Conservation (phyloP, 2,329 filamentous ascomycete species). For the Dactylella cylindrospora region DNA sequence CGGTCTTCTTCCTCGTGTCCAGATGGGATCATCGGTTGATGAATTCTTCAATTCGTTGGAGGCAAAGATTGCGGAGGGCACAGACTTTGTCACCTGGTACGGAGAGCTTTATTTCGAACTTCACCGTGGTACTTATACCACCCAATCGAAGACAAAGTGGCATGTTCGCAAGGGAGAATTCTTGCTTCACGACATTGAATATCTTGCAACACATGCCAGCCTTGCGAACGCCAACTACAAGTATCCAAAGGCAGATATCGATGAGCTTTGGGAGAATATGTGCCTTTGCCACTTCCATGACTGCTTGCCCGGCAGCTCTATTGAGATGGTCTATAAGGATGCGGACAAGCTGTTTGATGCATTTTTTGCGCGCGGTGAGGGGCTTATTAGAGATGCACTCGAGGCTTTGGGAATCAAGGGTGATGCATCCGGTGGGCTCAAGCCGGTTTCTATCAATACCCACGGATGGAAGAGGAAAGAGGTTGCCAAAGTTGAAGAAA, state of each 20-base stretch:
- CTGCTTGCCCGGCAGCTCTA: slow-evolving; percentile 88
- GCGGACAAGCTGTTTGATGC: slow-evolving; percentile 84
- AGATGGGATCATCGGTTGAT: slow-evolving; percentile 86
- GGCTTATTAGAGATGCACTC: slow-evolving; percentile 70
- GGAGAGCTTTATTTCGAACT: slow-evolving; percentile 98
- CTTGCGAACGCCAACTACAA: slow-evolving; percentile 72
- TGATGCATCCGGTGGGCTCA: slow-evolving; percentile 53
- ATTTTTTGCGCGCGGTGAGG: slow-evolving; percentile 75
- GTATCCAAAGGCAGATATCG: slow-evolving; percentile 91
- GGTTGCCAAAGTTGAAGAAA: slow-evolving; percentile 61
- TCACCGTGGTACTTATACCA: slow-evolving; percentile 95
- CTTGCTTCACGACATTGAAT: slow-evolving; percentile 82
- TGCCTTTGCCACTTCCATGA: slow-evolving; percentile 97
- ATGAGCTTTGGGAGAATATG: slow-evolving; percentile 91
- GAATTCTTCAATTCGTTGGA: slow-evolving; percentile 89
- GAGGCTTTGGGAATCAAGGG: slow-evolving; percentile 65
- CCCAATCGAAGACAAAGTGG: slow-evolving; percentile 93
- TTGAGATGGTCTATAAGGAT: slow-evolving; percentile 98
- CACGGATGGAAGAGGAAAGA: slow-evolving; percentile 81
- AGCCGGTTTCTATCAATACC: slow-evolving; percentile 73
- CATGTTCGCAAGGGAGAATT: slow-evolving; percentile 87
- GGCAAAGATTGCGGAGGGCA: slow-evolving; percentile 64
- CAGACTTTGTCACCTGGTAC: slow-evolving; percentile 89
- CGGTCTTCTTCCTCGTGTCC: slow-evolving; percentile 79
- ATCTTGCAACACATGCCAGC: slow-evolving; percentile 80